phyloP scores from a whole-genome alignment of 2,329 filamentous ascomycete species.

The Penicillium sp. region DNA sequence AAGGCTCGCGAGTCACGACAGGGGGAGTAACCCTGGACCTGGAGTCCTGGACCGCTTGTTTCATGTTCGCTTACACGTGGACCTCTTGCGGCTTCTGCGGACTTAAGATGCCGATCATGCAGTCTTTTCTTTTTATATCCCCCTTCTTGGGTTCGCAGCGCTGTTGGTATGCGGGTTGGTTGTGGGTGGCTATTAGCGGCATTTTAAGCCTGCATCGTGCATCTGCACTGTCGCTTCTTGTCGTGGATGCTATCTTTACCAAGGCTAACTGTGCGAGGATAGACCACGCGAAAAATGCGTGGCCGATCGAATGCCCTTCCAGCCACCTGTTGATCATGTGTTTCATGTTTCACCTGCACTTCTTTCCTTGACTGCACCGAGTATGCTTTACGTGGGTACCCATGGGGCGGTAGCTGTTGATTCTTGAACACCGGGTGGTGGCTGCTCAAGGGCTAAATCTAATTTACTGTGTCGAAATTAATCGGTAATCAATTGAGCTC shows the following conservation, averaged over 20 bases:
- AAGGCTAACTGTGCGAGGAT: background rate
- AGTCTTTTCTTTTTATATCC: background rate
- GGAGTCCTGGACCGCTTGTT: constrained; percentile 2
- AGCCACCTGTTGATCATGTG: background rate
- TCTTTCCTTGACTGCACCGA: background rate
- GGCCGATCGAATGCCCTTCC: background rate
- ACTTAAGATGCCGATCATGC: background rate
- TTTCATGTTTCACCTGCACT: background rate
- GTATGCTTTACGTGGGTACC: background rate
- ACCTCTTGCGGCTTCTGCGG: background rate
- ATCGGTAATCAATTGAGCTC: too few relatives aligned
- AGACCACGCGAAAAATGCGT: background rate
- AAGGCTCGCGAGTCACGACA: background rate
- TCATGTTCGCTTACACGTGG: constrained; percentile 4
- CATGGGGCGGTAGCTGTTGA: background rate
- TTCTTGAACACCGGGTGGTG: background rate
- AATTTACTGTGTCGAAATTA: background rate
- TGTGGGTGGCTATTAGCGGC: background rate
- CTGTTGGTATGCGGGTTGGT: background rate
- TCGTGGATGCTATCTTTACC: background rate
- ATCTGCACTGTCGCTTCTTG: background rate
- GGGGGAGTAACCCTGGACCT: background rate
- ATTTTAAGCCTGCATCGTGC: background rate
- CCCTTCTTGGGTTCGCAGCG: background rate
- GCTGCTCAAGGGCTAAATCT: background rate